Base-by-base conservation (phyloP, 1,139 yeast genomes). In the Diutina siamensis region DNA sequence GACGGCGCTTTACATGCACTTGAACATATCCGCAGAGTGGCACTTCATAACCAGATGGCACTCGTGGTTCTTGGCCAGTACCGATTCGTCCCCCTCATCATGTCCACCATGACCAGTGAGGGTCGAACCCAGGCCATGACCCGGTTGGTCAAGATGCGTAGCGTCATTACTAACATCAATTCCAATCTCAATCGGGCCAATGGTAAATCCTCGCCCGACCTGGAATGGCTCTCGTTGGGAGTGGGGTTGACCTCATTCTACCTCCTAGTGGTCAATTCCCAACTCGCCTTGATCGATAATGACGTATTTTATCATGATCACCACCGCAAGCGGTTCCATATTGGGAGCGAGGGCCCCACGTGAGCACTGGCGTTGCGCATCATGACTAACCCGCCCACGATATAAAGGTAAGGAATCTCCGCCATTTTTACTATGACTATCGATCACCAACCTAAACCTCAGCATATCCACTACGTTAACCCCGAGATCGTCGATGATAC, bases 271-370 rank as follows among this genome's bases (percentile, higher is more conserved):
- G 48, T 48, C 28, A 49, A 47, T 7, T 44, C 46, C 34, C 53
- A 53, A 20, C 32, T 51, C 22, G 46, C 49, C 10, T 45, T 50
- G 32, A 48, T 53, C 35, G 48, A 49, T 18, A 51, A 50, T 40
- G 57, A 54, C 38, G 47, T 51, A 17, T 54, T 54, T 42, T 54
- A 54, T 40, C 21, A 38, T 8, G 35, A 15, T 22, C 10, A 38
- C 17, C 31, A 38, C 5, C 28, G 28, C 28, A 25, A 25, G 28
- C 28, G 28, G 10, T 25, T 25, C 9, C 10, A 5, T 25, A 7
- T 10, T 25, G 28, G 28, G 28, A 25, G 28, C 28, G n/a, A 27
- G 12, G 31, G 7, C n/a, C 34, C 17, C 17, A 15, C 34, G 17
- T 15, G 34, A 13, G 34, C 17, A 27, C 31, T 12, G 12, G 10